phyloP scores from a whole-genome alignment of 1,139 yeast genomes.

The Sugiyamaella grinbergsii region DNA sequence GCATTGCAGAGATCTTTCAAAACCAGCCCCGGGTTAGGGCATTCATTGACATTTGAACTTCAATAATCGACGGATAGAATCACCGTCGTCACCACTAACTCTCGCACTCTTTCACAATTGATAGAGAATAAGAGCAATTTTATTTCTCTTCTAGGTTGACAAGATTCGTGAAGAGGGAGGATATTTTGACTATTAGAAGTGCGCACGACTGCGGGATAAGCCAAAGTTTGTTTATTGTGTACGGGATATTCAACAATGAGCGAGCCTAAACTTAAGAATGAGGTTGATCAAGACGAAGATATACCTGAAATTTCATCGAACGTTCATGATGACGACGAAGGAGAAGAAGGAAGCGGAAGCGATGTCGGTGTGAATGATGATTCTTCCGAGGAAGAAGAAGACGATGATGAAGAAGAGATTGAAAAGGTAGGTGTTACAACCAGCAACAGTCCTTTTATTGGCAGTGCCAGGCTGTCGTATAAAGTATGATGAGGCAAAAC shows the following conservation, averaged over 20 bases:
- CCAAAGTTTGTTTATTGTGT: too few relatives aligned
- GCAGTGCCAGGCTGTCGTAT: too few relatives aligned
- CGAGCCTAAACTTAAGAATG: conserved; percentile 9
- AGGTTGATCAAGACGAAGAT: conserved; percentile 30
- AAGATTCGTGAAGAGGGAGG: conserved; percentile 1
- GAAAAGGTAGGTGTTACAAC: conserved; percentile 36
- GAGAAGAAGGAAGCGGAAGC: conserved; percentile 32
- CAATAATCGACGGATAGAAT: too few relatives aligned
- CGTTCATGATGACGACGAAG: conserved; percentile 29
- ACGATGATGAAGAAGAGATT: conserved; percentile 49
- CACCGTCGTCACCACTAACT: neutral
- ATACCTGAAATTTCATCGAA: conserved; percentile 3
- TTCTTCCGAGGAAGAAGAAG: conserved; percentile 49
- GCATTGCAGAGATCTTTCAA: too few relatives aligned
- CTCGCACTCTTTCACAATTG: neutral
- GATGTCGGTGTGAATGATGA: conserved; percentile 30
- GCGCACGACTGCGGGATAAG: too few relatives aligned
- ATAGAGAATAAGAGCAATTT: too few relatives aligned
- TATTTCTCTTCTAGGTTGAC: neutral
- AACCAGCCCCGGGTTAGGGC: too few relatives aligned
- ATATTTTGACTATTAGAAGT: neutral
- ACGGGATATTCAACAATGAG: conserved; percentile 16
- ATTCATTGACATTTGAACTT: too few relatives aligned
- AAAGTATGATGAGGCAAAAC: too few relatives aligned
- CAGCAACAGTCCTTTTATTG: conserved; percentile 3